phyloP scores from a whole-genome alignment of 495 filamentous ascomycete genomes.

The Amphirosellinia nigrospora region DNA sequence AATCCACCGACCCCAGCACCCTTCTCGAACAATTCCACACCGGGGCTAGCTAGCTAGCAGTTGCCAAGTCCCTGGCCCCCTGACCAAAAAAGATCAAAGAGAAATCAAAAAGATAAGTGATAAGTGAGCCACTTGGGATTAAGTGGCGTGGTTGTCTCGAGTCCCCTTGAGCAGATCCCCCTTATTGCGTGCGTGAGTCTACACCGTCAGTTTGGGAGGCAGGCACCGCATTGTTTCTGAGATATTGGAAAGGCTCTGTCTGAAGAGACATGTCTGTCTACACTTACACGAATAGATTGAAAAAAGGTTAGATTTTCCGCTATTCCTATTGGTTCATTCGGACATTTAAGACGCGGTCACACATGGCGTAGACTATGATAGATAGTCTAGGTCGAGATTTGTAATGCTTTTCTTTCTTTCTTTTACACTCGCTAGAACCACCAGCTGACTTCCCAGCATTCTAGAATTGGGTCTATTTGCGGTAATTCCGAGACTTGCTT shows the following conservation, averaged over 20 bases:
- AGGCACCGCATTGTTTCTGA: background rate
- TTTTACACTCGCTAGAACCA: background rate
- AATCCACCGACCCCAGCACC: background rate
- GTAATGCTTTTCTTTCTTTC: background rate
- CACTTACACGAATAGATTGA: background rate
- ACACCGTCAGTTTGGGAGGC: background rate
- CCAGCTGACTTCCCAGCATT: background rate
- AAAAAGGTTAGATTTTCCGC: background rate
- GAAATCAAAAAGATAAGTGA: background rate
- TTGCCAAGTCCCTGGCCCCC: background rate
- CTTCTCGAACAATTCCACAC: conserved; percentile 13
- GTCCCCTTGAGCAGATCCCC: background rate
- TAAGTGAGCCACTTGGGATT: background rate
- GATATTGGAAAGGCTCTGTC: background rate
- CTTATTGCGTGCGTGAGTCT: background rate
- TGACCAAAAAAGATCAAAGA: too few species aligned
- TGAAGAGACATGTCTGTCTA: background rate
- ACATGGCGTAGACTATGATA: background rate
- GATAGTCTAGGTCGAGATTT: background rate
- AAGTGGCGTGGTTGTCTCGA: conserved; percentile 2
- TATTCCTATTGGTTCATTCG: background rate
- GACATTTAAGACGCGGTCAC: background rate
- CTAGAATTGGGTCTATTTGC: background rate
- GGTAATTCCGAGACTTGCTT: background rate
- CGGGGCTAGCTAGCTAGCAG: too few species aligned